These are phyloP conservation scores for Phytomonas francai DNA, from an alignment of 208 protist genomes.

Conservation along the genomic window DNA sequence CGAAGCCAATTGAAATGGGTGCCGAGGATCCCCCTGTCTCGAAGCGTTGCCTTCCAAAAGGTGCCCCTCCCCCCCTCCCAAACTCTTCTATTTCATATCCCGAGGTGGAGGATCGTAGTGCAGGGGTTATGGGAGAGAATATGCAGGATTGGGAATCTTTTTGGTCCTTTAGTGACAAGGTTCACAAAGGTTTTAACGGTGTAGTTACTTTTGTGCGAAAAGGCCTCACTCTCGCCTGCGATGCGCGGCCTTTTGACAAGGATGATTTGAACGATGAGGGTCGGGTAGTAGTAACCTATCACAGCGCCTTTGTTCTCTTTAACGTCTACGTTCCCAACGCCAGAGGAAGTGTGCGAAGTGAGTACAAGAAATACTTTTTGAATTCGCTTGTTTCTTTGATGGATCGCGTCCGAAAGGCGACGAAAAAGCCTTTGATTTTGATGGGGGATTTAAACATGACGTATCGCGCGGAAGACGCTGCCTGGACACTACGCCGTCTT, in stretches of 20 bases:
- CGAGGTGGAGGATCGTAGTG: not conserved
- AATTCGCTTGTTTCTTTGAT: constrained; percentile 28
- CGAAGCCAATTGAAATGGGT: constrained; percentile 47
- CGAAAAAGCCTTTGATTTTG: constrained; percentile 63
- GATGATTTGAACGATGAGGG: constrained; percentile 77
- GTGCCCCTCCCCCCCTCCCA: not conserved
- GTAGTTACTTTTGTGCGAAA: constrained; percentile 77
- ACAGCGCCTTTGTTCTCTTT: constrained; percentile 67
- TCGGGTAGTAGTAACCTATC: constrained; percentile 67
- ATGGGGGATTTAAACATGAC: constrained; percentile 83
- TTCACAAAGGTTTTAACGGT: constrained; percentile 79
- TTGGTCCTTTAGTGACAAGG: constrained; percentile 59
- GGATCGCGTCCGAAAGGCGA: constrained; percentile 28
- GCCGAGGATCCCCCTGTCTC: constrained; percentile 33
- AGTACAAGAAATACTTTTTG: constrained; percentile 64
- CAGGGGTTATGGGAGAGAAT: constrained; percentile 7
- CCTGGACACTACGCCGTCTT: constrained; percentile 62
- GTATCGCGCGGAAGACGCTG: constrained; percentile 62
- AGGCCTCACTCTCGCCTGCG: constrained; percentile 55
- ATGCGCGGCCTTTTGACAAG: constrained; percentile 53
- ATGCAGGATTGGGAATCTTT: constrained; percentile 82
- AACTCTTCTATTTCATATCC: not conserved
- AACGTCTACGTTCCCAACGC: constrained; percentile 89
- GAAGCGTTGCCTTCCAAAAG: constrained; percentile 8
- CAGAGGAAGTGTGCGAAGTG: constrained; percentile 36